These are phyloP conservation scores for Syzygium aqueum DNA, from an alignment of 345 rosid genomes.

Conservation along the genomic window DNA sequence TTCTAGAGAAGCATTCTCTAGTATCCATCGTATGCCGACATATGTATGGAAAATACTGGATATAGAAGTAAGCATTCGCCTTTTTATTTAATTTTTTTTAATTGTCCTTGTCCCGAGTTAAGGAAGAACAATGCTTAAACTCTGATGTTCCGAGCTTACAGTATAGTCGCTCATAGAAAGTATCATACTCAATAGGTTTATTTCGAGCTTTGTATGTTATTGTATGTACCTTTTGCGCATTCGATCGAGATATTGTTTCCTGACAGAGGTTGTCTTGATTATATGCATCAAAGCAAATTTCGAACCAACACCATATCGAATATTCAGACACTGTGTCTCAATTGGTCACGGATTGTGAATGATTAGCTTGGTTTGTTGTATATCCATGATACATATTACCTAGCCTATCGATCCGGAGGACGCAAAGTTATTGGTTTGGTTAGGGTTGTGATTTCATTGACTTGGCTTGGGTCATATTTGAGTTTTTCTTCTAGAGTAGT, in stretches of 20 bases:
- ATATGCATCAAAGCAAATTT: neutral
- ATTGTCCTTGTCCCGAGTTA: neutral
- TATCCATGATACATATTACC: neutral
- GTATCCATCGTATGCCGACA: too few species aligned
- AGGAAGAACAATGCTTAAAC: neutral
- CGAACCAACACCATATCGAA: neutral
- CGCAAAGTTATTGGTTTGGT: neutral
- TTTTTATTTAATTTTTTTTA: neutral
- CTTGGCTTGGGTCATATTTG: neutral
- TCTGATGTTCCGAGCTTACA: neutral
- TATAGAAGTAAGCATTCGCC: neutral
- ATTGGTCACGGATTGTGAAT: neutral
- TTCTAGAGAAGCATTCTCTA: neutral
- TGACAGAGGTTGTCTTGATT: neutral
- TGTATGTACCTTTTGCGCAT: neutral
- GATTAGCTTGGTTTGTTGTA: neutral
- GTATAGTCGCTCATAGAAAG: neutral
- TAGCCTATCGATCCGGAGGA: neutral
- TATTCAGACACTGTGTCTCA: neutral
- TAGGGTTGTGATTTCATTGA: neutral
- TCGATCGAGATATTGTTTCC: neutral
- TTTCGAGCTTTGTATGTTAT: neutral
- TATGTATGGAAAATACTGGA: neutral
- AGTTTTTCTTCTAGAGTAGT: neutral
- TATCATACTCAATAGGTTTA: neutral